Conservation (phyloP, 257 asterid species). For the Lavandula angustifolia region DNA sequence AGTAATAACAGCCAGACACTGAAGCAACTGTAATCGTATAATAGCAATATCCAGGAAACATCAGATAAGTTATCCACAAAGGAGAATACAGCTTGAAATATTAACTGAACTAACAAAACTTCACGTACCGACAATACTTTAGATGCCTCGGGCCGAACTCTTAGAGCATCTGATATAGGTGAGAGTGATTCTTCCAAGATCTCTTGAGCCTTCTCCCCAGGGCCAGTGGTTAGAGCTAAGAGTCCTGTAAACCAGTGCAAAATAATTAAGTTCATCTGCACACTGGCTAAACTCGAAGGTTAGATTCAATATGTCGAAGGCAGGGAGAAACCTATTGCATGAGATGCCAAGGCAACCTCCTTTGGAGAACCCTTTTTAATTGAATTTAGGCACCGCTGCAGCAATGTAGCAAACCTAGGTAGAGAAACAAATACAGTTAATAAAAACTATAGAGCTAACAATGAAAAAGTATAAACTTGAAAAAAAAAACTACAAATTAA, state of each 20-base stretch:
- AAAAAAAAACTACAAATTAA: background rate
- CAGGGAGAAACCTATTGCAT: conserved; percentile 61
- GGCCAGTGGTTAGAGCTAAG: conserved; percentile 81
- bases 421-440: conserved; percentile 20
- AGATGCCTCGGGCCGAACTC: conserved; percentile 61
- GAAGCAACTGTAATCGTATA: conserved; percentile 60
- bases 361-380: conserved; percentile 85
- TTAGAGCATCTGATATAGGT: conserved; percentile 81
- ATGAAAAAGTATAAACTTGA: background rate
- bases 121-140: conserved; percentile 67
- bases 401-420: conserved; percentile 78
- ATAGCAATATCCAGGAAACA: conserved; percentile 19
- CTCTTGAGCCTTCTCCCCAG: conserved; percentile 87
- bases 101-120: background rate
- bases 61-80: conserved; percentile 7
- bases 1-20: conserved; percentile 82
- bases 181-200: conserved; percentile 80
- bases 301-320: background rate
- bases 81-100: conserved; percentile 2
- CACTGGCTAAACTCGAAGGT: conserved; percentile 2
- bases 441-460: conserved; percentile 14
- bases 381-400: conserved; percentile 78
- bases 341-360: conserved; percentile 89
- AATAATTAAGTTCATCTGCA: background rate
- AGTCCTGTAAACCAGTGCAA: conserved; percentile 54